phyloP scores from a whole-genome alignment of 2,329 filamentous ascomycete genomes.

The Exophiala calicioides region DNA sequence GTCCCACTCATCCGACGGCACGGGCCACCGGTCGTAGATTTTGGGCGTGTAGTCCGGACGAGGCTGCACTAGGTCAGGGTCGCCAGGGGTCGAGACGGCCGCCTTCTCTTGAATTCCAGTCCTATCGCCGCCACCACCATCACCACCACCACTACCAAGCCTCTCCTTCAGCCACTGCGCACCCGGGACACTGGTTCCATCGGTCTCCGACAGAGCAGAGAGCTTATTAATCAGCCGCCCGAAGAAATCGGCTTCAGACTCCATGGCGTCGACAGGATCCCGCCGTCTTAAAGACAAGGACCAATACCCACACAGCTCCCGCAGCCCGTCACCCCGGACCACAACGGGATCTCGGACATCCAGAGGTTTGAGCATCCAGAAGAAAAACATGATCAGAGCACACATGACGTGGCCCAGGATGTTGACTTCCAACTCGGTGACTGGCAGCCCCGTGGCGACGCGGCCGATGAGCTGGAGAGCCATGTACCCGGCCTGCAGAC shows the following conservation, averaged over 20 bases:
- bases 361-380: constrained; percentile 17
- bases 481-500: constrained; percentile 10
- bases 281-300: not conserved
- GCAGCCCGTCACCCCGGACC: not conserved
- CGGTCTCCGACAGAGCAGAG: too few species aligned
- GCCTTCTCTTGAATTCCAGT: too few species aligned
- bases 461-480: constrained; percentile 7
- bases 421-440: constrained; percentile 17
- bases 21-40: not conserved
- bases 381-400: constrained; percentile 12
- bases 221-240: too few species aligned
- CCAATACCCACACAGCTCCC: not conserved
- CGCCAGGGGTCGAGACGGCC: too few species aligned
- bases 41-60: too few species aligned
- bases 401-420: constrained; percentile 16
- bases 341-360: constrained; percentile 2
- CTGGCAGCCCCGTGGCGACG: constrained; percentile 1
- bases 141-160: too few species aligned
- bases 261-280: not conserved
- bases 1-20: not conserved
- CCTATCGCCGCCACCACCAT: too few species aligned
- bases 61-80: too few species aligned
- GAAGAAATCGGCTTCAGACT: not conserved
- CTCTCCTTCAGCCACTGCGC: too few species aligned
- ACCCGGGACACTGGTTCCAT: too few species aligned